phyloP scores from a whole-genome alignment of 2,329 filamentous ascomycete genomes.

The Epichloe baconii region DNA sequence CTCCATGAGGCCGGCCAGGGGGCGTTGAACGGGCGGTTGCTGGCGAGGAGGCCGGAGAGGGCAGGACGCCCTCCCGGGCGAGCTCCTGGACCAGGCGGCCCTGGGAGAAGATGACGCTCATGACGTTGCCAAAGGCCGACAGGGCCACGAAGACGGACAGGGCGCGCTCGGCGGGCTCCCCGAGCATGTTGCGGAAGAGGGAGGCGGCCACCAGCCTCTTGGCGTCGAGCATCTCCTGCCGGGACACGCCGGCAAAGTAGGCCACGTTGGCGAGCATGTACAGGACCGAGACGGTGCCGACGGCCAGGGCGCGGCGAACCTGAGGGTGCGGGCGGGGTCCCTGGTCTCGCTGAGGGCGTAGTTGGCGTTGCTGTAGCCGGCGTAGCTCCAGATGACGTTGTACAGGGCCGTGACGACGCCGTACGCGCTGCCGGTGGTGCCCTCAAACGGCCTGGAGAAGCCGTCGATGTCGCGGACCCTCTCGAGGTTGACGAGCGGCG shows the following conservation, averaged over 20 bases:
- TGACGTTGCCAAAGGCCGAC: slow-evolving; percentile 54
- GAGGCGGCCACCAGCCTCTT: slow-evolving; percentile 39
- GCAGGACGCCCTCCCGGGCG: slow-evolving; percentile 52
- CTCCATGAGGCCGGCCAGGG: slow-evolving; percentile 46
- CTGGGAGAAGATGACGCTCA: slow-evolving; percentile 56
- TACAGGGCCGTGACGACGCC: slow-evolving; percentile 57
- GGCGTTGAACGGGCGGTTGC: slow-evolving; percentile 50
- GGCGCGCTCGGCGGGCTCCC: slow-evolving; percentile 39
- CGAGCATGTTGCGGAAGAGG: slow-evolving; percentile 44
- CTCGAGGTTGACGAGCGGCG: slow-evolving; percentile 47
- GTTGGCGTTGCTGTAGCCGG: slow-evolving; percentile 57
- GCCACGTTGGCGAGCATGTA: slow-evolving; percentile 57
- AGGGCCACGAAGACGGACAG: slow-evolving; percentile 54
- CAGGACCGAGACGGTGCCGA: slow-evolving; percentile 43
- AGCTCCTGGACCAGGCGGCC: slow-evolving; percentile 53
- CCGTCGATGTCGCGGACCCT: slow-evolving; percentile 46
- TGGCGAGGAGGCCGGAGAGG: slow-evolving; percentile 50
- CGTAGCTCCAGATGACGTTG: slow-evolving; percentile 60
- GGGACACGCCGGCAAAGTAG: slow-evolving; percentile 48
- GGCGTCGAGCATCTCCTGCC: slow-evolving; percentile 37
- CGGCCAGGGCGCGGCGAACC: slow-evolving; percentile 50
- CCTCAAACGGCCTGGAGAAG: slow-evolving; percentile 50
- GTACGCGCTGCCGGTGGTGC: slow-evolving; percentile 53
- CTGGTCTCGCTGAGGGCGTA: slow-evolving; percentile 53
- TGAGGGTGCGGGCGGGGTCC: slow-evolving; percentile 51